Percentiles rank a stretch among this genome's conserved stretches.
Evolutionary conservation across 148 eudicot species (phyloP).

Genomic region (Beta vulgaris): DNA sequence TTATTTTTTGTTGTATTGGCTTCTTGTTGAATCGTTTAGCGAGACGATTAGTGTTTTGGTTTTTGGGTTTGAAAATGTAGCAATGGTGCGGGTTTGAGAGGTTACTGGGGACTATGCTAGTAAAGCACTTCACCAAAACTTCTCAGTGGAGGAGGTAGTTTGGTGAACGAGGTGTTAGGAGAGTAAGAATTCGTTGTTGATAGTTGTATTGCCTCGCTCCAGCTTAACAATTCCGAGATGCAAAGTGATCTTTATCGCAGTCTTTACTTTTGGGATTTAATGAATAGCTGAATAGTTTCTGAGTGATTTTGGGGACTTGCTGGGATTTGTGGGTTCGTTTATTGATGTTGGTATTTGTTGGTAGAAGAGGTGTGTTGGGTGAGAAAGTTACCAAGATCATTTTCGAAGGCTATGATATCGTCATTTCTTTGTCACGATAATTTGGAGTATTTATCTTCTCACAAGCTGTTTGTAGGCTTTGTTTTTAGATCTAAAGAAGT

Average conservation of each 20-base stretch:
- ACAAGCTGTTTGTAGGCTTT: not conserved
- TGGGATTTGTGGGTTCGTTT: not conserved
- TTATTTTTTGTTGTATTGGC: not conserved
- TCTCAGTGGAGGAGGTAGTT: not conserved
- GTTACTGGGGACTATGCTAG: not conserved
- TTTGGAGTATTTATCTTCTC: not conserved
- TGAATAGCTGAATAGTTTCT: not conserved
- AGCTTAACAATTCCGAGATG: not conserved
- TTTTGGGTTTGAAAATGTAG: not conserved
- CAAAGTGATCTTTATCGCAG: not conserved
- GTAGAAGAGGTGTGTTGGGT: slow-evolving; percentile 1
- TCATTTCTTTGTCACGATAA: not conserved
- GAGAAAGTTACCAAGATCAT: not conserved
- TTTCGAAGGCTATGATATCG: not conserved
- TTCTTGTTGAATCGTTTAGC: not conserved
- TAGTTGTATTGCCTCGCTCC: not conserved
- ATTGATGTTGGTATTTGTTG: not conserved
- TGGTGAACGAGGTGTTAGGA: not conserved
- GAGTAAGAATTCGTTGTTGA: too few relatives aligned
- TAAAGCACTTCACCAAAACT: not conserved
- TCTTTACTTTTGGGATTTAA: not conserved
- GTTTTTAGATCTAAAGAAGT: not conserved
- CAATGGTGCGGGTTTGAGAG: not conserved
- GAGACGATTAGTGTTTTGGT: not conserved
- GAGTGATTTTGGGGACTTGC: not conserved